These are phyloP conservation scores for Pseudonectria foliicola DNA, from an alignment of 2,329 filamentous ascomycete genomes.

Conservation along the genomic window DNA sequence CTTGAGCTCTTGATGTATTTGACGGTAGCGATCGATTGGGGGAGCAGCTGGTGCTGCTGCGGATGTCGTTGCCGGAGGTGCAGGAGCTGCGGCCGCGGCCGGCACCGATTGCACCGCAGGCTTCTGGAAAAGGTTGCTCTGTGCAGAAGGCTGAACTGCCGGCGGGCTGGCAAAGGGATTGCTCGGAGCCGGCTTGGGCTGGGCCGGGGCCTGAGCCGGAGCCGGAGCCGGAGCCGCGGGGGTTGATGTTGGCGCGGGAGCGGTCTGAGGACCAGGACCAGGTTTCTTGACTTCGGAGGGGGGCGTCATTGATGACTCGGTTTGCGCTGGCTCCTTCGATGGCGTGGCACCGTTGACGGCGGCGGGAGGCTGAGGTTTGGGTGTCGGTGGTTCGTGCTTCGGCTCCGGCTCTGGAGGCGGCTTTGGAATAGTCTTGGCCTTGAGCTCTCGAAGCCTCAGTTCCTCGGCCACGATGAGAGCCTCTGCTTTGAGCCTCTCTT, in stretches of 20 bases:
- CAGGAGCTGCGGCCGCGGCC: neutral
- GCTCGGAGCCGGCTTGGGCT: conserved; percentile 15
- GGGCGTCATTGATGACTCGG: conserved; percentile 13
- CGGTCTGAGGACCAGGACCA: conserved; percentile 3
- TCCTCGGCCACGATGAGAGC: conserved; percentile 40
- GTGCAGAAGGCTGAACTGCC: conserved; percentile 1
- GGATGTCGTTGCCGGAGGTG: conserved; percentile 3
- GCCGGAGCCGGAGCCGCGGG: conserved; percentile 3
- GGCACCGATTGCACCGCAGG: too few relatives aligned
- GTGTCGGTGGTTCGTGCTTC: conserved; percentile 16
- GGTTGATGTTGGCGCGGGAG: conserved; percentile 4
- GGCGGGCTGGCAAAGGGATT: conserved; percentile 13
- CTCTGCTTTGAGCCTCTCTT: conserved; percentile 39
- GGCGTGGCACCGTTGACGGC: conserved; percentile 15
- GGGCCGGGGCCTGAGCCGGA: conserved; percentile 8
- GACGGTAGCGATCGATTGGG: conserved; percentile 37
- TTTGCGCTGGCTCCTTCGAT: conserved; percentile 13
- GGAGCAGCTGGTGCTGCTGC: conserved; percentile 6
- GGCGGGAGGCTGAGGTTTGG: conserved; percentile 14
- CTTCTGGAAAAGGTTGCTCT: neutral
- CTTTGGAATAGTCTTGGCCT: conserved; percentile 37
- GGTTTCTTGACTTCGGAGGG: conserved; percentile 15
- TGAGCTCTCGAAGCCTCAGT: conserved; percentile 40
- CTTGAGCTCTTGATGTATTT: conserved; percentile 64
- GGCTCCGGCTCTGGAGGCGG: conserved; percentile 32